A percentile compares a stretch with the other conserved stretches of the same genome.
Conservation (phyloP, 2,329 filamentous ascomycete species). For the Rhexocercosporidium sp. region DNA sequence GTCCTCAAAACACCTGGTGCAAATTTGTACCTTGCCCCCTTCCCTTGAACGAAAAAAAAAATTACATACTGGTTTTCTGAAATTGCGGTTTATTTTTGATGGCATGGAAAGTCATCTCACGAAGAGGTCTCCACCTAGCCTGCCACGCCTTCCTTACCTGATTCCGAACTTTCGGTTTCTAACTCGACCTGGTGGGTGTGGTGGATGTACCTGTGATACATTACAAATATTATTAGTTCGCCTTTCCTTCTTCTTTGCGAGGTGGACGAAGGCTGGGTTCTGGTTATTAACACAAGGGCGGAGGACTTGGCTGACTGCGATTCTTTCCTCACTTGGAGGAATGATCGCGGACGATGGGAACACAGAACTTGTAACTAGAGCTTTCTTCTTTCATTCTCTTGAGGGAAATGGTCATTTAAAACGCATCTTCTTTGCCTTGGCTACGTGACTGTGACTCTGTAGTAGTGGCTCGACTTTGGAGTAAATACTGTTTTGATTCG, state of each 20-base stretch:
- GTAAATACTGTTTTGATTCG: not conserved
- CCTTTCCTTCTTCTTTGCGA: not conserved
- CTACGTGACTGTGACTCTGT: not conserved
- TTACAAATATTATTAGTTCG: slow-evolving; percentile 10
- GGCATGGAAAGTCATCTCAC: slow-evolving; percentile 20
- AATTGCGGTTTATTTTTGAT: slow-evolving; percentile 17
- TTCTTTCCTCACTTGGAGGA: not conserved
- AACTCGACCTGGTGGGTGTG: not conserved
- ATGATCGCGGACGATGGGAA: not conserved
- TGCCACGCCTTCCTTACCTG: not conserved
- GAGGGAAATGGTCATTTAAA: not conserved
- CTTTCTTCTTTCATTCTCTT: not conserved
- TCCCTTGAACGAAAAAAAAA: slow-evolving; percentile 12
- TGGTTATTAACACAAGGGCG: slow-evolving; percentile 3
- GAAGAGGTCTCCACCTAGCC: slow-evolving; percentile 12
- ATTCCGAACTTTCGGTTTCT: not conserved
- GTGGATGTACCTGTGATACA: slow-evolving; percentile 2
- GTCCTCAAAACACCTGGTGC: slow-evolving; percentile 17
- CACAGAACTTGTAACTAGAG: slow-evolving; percentile 13
- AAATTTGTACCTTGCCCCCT: slow-evolving; percentile 31
- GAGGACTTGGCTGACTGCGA: not conserved
- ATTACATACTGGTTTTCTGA: not conserved
- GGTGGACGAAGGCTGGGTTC: not conserved
- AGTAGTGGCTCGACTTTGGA: not conserved
- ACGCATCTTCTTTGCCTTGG: not conserved